Conservation (phyloP, 2,329 filamentous ascomycete genomes). For the Trichoderma sp. region DNA sequence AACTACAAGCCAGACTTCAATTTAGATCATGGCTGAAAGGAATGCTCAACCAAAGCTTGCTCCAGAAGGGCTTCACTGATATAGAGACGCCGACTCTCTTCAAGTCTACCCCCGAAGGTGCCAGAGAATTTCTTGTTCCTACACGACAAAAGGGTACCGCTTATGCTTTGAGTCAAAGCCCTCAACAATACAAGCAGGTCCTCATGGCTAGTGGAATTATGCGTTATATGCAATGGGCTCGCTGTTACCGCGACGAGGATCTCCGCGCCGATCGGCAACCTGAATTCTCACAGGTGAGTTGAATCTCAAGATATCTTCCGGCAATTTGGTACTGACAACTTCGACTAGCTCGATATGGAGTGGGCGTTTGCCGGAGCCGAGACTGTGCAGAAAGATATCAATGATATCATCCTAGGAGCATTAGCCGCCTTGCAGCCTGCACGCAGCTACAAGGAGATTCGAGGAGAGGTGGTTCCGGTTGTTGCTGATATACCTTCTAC, state of each 20-base stretch:
- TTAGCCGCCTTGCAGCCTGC: constrained; percentile 30
- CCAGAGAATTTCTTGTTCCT: constrained; percentile 90
- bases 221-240: constrained; percentile 88
- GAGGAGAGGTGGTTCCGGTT: constrained; percentile 35
- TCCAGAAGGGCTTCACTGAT: constrained; percentile 63
- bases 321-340: constrained; percentile 1
- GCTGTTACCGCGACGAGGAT: constrained; percentile 94
- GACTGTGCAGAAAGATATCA: constrained; percentile 35
- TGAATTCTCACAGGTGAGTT: constrained; percentile 80
- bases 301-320: background rate
- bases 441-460: constrained; percentile 62
- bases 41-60: constrained; percentile 53
- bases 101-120: constrained; percentile 96
- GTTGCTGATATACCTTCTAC: constrained; percentile 27
- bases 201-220: constrained; percentile 86
- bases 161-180: constrained; percentile 92
- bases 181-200: constrained; percentile 98
- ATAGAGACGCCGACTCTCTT: constrained; percentile 93
- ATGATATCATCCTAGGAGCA: constrained; percentile 35
- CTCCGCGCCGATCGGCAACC: constrained; percentile 88
- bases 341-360: constrained; percentile 76
- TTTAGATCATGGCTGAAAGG: constrained; percentile 63
- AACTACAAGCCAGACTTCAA: constrained; percentile 64
- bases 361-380: constrained; percentile 74
- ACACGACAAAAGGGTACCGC: constrained; percentile 72